Evolutionary conservation across 1,284 basidiomycete genomes (phyloP).

Genomic region (Ganoderma meredithae): DNA sequence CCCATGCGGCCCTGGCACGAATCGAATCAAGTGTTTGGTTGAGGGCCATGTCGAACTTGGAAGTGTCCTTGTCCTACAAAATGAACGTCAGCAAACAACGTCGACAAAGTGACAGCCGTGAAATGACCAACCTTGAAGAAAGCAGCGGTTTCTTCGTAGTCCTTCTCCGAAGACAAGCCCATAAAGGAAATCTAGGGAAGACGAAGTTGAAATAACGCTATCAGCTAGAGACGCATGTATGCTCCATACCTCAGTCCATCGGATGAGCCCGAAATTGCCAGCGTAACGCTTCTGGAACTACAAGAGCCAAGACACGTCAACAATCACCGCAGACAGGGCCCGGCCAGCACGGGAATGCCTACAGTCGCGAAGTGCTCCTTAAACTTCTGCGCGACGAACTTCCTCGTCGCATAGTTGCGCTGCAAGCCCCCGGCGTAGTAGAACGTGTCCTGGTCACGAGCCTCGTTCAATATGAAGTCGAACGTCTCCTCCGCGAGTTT

Average conservation of each 20-base stretch:
- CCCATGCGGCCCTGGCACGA: conserved; percentile 61
- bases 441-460: conserved; percentile 71
- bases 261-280: conserved; percentile 61
- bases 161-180: conserved; percentile 71
- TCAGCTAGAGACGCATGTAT: no score
- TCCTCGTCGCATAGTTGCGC: conserved; percentile 53
- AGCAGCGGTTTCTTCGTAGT: conserved; percentile 67
- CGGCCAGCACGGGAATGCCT: conserved; percentile 32
- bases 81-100: conserved; percentile 20
- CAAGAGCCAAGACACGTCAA: no score
- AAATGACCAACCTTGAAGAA: conserved; percentile 67
- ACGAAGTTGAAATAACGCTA: neutral
- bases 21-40: conserved; percentile 76
- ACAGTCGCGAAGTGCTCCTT: conserved; percentile 70
- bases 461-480: conserved; percentile 59
- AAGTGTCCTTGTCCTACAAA: conserved; percentile 64
- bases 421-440: conserved; percentile 59
- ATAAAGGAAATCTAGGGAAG: conserved; percentile 60
- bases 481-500: conserved; percentile 65
- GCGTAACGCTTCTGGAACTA: conserved; percentile 78
- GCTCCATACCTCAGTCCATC: conserved; percentile 25
- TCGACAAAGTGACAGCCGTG: neutral
- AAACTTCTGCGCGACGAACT: conserved; percentile 54
- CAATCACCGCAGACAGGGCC: neutral
- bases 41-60: conserved; percentile 68